phyloP scores from a whole-genome alignment of 805 yeast species.

The Ogataea ramenticola region DNA sequence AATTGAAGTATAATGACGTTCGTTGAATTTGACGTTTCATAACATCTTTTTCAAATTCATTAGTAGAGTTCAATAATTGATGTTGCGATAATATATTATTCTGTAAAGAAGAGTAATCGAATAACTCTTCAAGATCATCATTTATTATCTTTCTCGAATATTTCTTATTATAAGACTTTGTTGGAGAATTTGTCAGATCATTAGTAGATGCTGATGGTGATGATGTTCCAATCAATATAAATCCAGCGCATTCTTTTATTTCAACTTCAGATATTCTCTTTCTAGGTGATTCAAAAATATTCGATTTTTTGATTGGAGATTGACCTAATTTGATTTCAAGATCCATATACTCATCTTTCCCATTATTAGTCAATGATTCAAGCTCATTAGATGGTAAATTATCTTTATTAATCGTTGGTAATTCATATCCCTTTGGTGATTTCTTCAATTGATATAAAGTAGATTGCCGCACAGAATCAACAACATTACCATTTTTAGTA shows the following conservation, averaged over 20 bases:
- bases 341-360: too few species aligned
- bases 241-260: neutral
- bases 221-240: neutral
- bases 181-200: too few species aligned
- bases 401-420: neutral
- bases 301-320: too few species aligned
- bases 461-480: neutral
- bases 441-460: neutral
- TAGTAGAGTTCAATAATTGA: too few species aligned
- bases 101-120: neutral
- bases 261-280: neutral
- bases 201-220: too few species aligned
- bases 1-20: constrained; percentile 2
- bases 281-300: too few species aligned
- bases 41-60: neutral
- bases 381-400: neutral
- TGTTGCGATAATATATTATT: too few species aligned
- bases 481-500: neutral
- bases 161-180: neutral
- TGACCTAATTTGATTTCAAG: too few species aligned
- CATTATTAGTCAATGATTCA: too few species aligned
- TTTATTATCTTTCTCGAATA: neutral
- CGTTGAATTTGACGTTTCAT: neutral
- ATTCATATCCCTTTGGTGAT: neutral
- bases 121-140: neutral